phyloP scores from a whole-genome alignment of 1,284 basidiomycete genomes.

The Irpex rosettiformis region DNA sequence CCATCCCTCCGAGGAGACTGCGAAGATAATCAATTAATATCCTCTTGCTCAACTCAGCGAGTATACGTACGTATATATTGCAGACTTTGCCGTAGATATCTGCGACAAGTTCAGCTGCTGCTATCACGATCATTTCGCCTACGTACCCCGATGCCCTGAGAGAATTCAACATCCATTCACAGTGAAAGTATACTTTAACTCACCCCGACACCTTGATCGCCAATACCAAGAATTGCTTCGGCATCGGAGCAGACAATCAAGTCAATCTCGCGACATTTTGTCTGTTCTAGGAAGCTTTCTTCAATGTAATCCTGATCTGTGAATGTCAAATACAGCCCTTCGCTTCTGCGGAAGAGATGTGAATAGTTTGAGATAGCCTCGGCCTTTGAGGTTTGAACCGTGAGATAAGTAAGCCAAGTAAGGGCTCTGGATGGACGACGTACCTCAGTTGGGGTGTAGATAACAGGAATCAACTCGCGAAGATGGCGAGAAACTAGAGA shows the following conservation, averaged over 20 bases:
- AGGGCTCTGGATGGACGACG: slow-evolving; percentile 12
- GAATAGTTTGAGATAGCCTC: slow-evolving; percentile 81
- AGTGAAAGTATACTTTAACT: slow-evolving; percentile 16
- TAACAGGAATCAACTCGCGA: slow-evolving; percentile 71
- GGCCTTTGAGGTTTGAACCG: slow-evolving; percentile 39
- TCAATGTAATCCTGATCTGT: slow-evolving; percentile 70
- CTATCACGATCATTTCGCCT: neutral
- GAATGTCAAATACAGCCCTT: slow-evolving; percentile 67
- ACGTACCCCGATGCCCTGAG: slow-evolving; percentile 45
- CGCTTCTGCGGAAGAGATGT: slow-evolving; percentile 74
- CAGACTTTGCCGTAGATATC: slow-evolving; percentile 87
- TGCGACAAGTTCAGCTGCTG: slow-evolving; percentile 25
- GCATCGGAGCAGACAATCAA: slow-evolving; percentile 81
- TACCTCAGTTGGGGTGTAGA: slow-evolving; percentile 72
- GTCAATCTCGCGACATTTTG: slow-evolving; percentile 57
- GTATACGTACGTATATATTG: slow-evolving; percentile 67
- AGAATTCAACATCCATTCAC: neutral
- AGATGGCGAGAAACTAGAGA: slow-evolving; percentile 58
- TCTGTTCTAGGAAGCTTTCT: slow-evolving; percentile 68
- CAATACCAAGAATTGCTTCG: slow-evolving; percentile 81
- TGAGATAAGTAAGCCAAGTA: neutral
- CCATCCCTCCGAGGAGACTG: slow-evolving; percentile 77
- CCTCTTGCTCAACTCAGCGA: neutral
- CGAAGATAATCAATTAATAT: neutral
- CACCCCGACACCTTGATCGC: slow-evolving; percentile 71